Evolutionary conservation across 1,284 basidiomycete species (phyloP).

Genomic region (Trichosporon ovoides): DNA sequence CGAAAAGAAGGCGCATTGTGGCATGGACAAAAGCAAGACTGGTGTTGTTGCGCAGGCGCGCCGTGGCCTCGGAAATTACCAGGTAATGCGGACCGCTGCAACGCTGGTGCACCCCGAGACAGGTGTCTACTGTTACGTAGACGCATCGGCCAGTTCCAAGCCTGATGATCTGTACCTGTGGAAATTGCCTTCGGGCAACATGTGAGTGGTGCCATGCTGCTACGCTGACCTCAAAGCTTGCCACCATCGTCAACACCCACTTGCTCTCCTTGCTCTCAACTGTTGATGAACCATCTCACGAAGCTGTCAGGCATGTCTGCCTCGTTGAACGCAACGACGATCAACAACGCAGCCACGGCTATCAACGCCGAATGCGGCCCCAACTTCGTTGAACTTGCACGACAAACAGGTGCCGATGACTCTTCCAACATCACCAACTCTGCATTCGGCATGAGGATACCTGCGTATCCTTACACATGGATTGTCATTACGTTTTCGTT

Average conservation of each 20-base stretch:
- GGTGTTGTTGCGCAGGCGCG: conserved; percentile 22
- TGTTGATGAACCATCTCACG: conserved; percentile 35
- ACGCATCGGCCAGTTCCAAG: conserved; percentile 28
- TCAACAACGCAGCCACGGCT: conserved; percentile 27
- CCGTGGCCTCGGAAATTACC: conserved; percentile 41
- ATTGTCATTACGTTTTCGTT: background rate
- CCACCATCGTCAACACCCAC: conserved; percentile 38
- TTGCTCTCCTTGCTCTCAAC: conserved; percentile 42
- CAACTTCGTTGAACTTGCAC: conserved; percentile 22
- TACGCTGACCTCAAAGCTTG: conserved; percentile 22
- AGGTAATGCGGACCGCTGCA: conserved; percentile 35
- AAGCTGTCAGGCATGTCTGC: conserved; percentile 24
- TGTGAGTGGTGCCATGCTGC: conserved; percentile 29
- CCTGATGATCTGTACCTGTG: conserved; percentile 49
- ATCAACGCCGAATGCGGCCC: conserved; percentile 38
- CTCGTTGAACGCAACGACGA: conserved; percentile 35
- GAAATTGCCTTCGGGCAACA: conserved; percentile 36
- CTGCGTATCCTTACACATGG: background rate
- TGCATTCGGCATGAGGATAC: conserved; percentile 1
- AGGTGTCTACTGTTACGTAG: conserved; percentile 43
- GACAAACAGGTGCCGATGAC: background rate
- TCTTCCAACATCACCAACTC: conserved; percentile 1
- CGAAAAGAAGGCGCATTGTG: conserved; percentile 34
- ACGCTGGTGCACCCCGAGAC: conserved; percentile 31
- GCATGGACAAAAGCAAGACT: conserved; percentile 23